These are phyloP conservation scores for Holtermanniella nyarrowii DNA, from an alignment of 768 basidiomycete genomes.

Conservation along the genomic window DNA sequence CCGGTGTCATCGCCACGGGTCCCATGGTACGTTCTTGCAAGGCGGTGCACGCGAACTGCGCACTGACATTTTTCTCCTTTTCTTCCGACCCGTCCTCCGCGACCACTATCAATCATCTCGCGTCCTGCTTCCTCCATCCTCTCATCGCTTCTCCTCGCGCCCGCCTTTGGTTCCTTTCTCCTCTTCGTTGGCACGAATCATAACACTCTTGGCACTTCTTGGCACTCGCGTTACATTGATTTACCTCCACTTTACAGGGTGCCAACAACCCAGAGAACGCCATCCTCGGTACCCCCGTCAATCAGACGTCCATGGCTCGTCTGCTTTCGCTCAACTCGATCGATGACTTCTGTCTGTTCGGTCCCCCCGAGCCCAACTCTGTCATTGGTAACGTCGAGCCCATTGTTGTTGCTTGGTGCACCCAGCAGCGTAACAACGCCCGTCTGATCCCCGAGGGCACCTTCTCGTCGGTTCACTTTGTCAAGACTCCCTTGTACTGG, in stretches of 20 bases:
- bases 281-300: conserved; percentile 35
- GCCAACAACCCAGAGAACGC: conserved; percentile 27
- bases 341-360: conserved; percentile 39
- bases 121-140: too few species aligned
- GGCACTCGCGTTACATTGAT: too few species aligned
- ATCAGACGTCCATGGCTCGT: conserved; percentile 38
- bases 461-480: conserved; percentile 41
- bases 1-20: background rate
- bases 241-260: too few species aligned
- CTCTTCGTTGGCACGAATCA: too few species aligned
- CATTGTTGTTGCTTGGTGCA: conserved; percentile 43
- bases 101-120: too few species aligned
- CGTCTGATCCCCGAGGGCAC: conserved; percentile 45
- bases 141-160: too few species aligned
- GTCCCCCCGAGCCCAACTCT: conserved; percentile 23
- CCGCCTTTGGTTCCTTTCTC: too few species aligned
- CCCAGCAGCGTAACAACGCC: conserved; percentile 44
- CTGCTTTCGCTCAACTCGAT: conserved; percentile 39
- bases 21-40: background rate
- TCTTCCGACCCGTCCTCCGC: too few species aligned
- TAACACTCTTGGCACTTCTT: too few species aligned
- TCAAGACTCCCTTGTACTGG: conserved; percentile 46
- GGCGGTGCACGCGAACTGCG: background rate
- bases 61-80: background rate
- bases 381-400: conserved; percentile 42